Evolutionary conservation across 106 monocot genomes (phyloP).

Genomic region (Dactylorhiza incarnata): DNA sequence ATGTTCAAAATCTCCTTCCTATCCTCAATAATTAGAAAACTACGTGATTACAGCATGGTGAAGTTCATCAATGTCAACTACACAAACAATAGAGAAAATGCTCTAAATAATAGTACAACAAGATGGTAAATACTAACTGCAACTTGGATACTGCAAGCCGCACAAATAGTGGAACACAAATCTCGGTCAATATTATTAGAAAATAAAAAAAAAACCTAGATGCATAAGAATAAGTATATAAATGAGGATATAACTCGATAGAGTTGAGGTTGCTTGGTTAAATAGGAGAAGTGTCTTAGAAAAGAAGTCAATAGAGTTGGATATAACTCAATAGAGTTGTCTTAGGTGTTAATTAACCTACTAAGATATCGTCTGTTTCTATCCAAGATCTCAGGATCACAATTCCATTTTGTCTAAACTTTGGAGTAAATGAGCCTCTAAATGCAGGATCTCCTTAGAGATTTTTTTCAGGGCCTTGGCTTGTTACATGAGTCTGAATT

Average conservation of each 20-base stretch:
- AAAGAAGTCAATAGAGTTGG: too few relatives aligned
- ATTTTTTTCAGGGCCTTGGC: background rate
- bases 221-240: too few relatives aligned
- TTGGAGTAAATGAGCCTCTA: constrained; percentile 8
- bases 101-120: too few relatives aligned
- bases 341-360: too few relatives aligned
- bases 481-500: background rate
- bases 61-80: background rate
- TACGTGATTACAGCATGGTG: background rate
- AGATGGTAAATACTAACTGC: too few relatives aligned
- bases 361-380: too few relatives aligned
- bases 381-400: background rate
- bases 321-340: too few relatives aligned
- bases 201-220: background rate
- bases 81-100: background rate
- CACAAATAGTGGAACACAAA: background rate
- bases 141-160: too few relatives aligned
- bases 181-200: too few relatives aligned
- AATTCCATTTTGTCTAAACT: background rate
- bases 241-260: too few relatives aligned
- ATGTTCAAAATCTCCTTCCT: background rate
- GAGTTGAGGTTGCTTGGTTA: too few relatives aligned
- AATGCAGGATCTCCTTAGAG: background rate
- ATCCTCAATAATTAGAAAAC: background rate
- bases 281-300: too few relatives aligned